phyloP scores from a whole-genome alignment of 176 grass and related monocot genomes.

The Zea luxurians region DNA sequence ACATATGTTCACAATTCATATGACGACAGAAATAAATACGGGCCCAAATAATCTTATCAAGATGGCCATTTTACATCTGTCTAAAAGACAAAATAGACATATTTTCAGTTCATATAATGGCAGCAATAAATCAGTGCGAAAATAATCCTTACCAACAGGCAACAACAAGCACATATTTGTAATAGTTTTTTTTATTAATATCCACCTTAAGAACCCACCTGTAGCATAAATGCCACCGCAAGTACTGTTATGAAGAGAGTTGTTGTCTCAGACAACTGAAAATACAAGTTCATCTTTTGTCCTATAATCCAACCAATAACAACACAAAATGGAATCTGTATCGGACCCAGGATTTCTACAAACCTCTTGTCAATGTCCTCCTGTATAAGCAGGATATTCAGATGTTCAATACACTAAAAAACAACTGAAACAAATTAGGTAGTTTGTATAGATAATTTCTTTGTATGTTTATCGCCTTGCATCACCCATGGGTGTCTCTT shows the following conservation, averaged over 20 bases:
- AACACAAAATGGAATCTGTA: conserved; percentile 92
- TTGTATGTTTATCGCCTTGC: too few species aligned
- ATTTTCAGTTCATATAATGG: background rate
- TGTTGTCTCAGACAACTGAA: conserved; percentile 90
- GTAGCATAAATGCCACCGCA: conserved; percentile 94
- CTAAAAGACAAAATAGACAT: background rate
- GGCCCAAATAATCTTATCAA: background rate
- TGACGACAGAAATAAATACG: background rate
- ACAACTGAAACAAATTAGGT: too few species aligned
- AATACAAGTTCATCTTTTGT: conserved; percentile 89
- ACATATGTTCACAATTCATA: background rate
- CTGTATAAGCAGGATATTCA: too few species aligned
- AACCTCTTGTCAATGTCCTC: too few species aligned
- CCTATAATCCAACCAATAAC: conserved; percentile 97
- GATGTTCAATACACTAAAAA: too few species aligned
- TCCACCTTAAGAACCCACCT: conserved; percentile 54
- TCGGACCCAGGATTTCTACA: background rate
- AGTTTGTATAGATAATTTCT: too few species aligned
- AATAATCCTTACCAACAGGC: background rate
- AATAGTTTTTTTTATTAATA: background rate
- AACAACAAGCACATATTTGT: background rate
- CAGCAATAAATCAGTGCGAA: background rate
- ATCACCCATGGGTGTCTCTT: too few species aligned
- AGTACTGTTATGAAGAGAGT: conserved; percentile 93
- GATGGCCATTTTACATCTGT: background rate